phyloP scores from a whole-genome alignment of 805 yeast genomes.

The Grigorovia transvaalensis region DNA sequence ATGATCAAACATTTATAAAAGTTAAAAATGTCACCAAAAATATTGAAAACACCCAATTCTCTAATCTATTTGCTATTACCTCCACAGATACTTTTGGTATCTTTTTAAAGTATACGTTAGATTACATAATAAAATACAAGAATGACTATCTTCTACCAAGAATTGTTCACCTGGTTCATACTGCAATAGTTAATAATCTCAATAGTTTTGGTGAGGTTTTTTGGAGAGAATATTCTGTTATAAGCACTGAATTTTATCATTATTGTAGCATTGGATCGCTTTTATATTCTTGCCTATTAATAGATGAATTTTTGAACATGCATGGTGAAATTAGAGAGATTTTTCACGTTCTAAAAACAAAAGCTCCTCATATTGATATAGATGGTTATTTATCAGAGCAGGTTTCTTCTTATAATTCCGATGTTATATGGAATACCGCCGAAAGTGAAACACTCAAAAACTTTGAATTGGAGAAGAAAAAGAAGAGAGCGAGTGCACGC shows the following conservation, averaged over 20 bases:
- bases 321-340: conserved; percentile 53
- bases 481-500: conserved; percentile 57
- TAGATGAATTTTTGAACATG: conserved; percentile 33
- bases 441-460: conserved; percentile 17
- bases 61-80: conserved; percentile 40
- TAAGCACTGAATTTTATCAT: conserved; percentile 31
- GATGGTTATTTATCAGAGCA: conserved; percentile 27
- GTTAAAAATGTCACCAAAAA: conserved; percentile 36
- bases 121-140: conserved; percentile 28
- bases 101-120: conserved; percentile 42
- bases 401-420: conserved; percentile 29
- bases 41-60: conserved; percentile 33
- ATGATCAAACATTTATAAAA: conserved; percentile 43
- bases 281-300: conserved; percentile 33
- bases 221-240: conserved; percentile 29
- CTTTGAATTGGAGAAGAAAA: conserved; percentile 48
- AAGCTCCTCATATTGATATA: conserved; percentile 27
- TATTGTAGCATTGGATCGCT: conserved; percentile 32
- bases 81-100: conserved; percentile 42
- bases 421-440: conserved; percentile 19
- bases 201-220: conserved; percentile 28
- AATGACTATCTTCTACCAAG: conserved; percentile 52
- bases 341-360: conserved; percentile 26
- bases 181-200: conserved; percentile 39
- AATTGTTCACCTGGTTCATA: conserved; percentile 57